A percentile compares a stretch with the other conserved stretches of the same genome.
phyloP scores from a whole-genome alignment of 2,329 filamentous ascomycete genomes.

The Colletotrichum sansevieriae region DNA sequence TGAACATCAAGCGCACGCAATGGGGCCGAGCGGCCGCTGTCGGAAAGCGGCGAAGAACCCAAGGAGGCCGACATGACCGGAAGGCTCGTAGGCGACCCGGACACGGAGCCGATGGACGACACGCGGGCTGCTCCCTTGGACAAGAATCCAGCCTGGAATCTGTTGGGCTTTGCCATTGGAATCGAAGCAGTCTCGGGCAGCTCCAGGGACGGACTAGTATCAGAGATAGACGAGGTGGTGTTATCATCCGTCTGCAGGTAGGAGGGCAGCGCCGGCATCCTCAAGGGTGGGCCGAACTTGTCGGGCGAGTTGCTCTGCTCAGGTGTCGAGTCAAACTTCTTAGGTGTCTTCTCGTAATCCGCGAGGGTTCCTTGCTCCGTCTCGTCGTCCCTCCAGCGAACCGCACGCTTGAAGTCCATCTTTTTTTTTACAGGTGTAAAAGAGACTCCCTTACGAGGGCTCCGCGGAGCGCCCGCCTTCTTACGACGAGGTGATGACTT shows the following conservation, averaged over 20 bases:
- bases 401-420: slow-evolving; percentile 77
- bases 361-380: slow-evolving; percentile 85
- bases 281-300: slow-evolving; percentile 48
- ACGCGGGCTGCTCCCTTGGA: slow-evolving; percentile 63
- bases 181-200: slow-evolving; percentile 59
- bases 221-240: slow-evolving; percentile 62
- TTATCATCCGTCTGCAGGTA: slow-evolving; percentile 61
- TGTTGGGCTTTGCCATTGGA: slow-evolving; percentile 69
- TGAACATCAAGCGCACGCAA: slow-evolving; percentile 64
- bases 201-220: slow-evolving; percentile 71
- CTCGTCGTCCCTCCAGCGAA: slow-evolving; percentile 93
- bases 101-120: slow-evolving; percentile 63
- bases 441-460: slow-evolving; percentile 75
- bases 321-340: slow-evolving; percentile 71
- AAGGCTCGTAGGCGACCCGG: slow-evolving; percentile 74
- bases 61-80: slow-evolving; percentile 70
- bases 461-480: slow-evolving; percentile 65
- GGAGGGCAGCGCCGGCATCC: slow-evolving; percentile 61
- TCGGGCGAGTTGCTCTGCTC: slow-evolving; percentile 63
- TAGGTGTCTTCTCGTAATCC: slow-evolving; percentile 92
- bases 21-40: slow-evolving; percentile 61
- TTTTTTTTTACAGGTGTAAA: slow-evolving; percentile 88
- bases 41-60: slow-evolving; percentile 63
- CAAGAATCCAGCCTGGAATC: slow-evolving; percentile 92
- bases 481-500: slow-evolving; percentile 86